Evolutionary conservation across 2,329 filamentous ascomycete species (phyloP), one percentile per base, ranked within the genome.

Genomic region (Cordyceps cateniannulata): DNA sequence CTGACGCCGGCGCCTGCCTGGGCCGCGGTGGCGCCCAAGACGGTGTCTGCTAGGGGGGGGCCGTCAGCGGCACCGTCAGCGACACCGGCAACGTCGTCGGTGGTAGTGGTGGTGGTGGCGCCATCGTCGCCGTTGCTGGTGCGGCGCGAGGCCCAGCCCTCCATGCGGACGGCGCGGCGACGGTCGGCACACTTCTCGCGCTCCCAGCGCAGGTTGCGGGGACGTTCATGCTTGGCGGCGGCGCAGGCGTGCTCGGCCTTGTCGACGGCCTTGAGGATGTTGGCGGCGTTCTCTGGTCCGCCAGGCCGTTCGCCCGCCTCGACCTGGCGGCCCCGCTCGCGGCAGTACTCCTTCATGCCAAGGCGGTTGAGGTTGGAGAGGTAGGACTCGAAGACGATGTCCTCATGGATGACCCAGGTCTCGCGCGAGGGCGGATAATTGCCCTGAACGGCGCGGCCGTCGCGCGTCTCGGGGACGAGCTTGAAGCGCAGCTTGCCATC

Each of bases 271-370:
- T 61, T 61, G 42, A 61, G 59, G 10, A 54, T 54, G 59, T 61
- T 61, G 42, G 51, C 59, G 29, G 59, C 59, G 12, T 48, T 54
- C 27, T 61, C 59, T 25, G 56, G 56, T 5, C 35, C 47, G 32
- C 51, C 59, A 7, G 50, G 44, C n/a, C 22, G 20, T 51, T 61
- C 59, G 42, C 59, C 59, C n/a, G 42, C 50, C 6, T 35, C 51
- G 18, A 49, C 42, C 51, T 61, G 59, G 29, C 49, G 50, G 27
- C 51, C 59, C 18, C 59, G 59, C 29, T 47, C 59, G 32, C 59
- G 59, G 51, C 59, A 61, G 59, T 61, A 61, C 59, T 61, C 59
- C 52, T 61, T 61, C 59, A 61, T 61, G 24, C 51, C 59, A 5
- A 61, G 51, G 32, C 59, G 59, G 51, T 61, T 61, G 51, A 61